A percentile compares a stretch with the other conserved stretches of the same genome.
These are phyloP conservation scores for Lolium multiflorum DNA, from an alignment of 176 grass and related monocot genomes.

Conservation along the genomic window DNA sequence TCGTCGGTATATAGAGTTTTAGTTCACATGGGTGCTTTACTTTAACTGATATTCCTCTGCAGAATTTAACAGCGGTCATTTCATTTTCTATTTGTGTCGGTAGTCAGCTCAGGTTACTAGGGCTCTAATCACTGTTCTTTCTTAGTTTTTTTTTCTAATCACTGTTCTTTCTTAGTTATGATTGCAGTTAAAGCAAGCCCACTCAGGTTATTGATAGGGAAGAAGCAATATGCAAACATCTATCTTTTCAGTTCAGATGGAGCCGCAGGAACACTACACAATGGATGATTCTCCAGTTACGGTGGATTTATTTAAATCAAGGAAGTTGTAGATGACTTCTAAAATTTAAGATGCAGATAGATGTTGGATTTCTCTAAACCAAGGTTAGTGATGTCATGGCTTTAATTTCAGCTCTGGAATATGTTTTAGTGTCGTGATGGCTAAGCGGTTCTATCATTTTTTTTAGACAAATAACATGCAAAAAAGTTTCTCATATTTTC, in stretches of 20 bases:
- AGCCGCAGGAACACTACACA: slow-evolving; percentile 83
- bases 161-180: slow-evolving; percentile 35
- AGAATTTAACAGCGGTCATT: not conserved
- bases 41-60: too few species aligned
- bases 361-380: slow-evolving; percentile 57
- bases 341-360: slow-evolving; percentile 44
- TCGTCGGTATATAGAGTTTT: too few species aligned
- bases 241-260: slow-evolving; percentile 87
- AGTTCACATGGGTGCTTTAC: too few species aligned
- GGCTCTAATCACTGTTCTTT: too few species aligned
- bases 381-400: too few species aligned
- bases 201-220: slow-evolving; percentile 39
- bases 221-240: not conserved
- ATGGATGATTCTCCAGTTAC: slow-evolving; percentile 84
- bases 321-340: slow-evolving; percentile 61
- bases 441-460: too few species aligned
- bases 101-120: not conserved
- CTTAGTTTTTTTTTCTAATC: not conserved
- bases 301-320: too few species aligned
- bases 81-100: slow-evolving; percentile 21
- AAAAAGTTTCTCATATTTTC: too few species aligned
- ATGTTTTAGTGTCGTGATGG: too few species aligned
- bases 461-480: too few species aligned
- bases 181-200: slow-evolving; percentile 47
- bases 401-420: too few species aligned